Evolutionary conservation across 495 filamentous ascomycete genomes (phyloP).

Genomic region (Penicillium pancosmium): DNA sequence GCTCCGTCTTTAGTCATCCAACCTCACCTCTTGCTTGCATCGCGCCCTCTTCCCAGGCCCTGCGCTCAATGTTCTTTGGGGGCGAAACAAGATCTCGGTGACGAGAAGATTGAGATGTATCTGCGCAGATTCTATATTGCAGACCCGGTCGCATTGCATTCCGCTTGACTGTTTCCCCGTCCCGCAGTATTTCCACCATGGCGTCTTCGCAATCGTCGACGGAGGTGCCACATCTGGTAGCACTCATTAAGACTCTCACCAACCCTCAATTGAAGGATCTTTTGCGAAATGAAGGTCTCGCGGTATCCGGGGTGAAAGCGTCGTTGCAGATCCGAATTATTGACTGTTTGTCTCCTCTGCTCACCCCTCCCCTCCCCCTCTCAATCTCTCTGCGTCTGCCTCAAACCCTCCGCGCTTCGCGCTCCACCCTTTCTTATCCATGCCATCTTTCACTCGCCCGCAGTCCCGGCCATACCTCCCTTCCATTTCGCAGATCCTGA

Average conservation of each 20-base stretch:
- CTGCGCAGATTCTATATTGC: conserved; percentile 10
- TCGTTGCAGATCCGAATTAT: conserved; percentile 76
- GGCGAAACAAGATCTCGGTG: neutral
- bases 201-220: conserved; percentile 46
- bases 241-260: conserved; percentile 59
- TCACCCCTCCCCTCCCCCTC: conserved; percentile 14
- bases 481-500: conserved; percentile 9
- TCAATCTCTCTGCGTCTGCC: neutral
- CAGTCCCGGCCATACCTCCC: neutral
- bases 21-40: conserved; percentile 29
- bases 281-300: conserved; percentile 67
- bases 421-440: neutral
- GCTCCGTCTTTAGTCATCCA: conserved; percentile 47
- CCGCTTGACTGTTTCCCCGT: conserved; percentile 11
- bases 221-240: conserved; percentile 42
- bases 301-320: conserved; percentile 78
- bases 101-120: conserved; percentile 28
- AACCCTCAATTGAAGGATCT: conserved; percentile 76
- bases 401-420: neutral
- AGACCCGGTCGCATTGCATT: conserved; percentile 25
- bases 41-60: conserved; percentile 8
- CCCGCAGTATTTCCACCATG: conserved; percentile 30
- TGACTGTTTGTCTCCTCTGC: conserved; percentile 59
- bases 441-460: neutral
- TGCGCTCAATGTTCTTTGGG: neutral